A percentile compares a stretch with the other conserved stretches of the same genome.
Evolutionary conservation across 2,329 filamentous ascomycete genomes (phyloP).

Genomic region (Calonectria fujianensis): DNA sequence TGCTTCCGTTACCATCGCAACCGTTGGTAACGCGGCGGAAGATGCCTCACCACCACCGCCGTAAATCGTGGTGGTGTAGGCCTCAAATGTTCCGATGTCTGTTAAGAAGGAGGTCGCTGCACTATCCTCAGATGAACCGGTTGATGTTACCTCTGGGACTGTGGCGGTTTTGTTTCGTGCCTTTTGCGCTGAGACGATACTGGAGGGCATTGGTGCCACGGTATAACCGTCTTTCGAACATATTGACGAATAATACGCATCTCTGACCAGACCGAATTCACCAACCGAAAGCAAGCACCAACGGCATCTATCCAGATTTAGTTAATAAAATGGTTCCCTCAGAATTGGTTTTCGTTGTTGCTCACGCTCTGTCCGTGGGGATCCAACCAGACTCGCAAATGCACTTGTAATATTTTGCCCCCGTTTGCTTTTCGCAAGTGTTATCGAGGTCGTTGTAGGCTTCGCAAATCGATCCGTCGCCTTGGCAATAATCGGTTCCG

Average conservation of each 20-base stretch:
- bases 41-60: not conserved
- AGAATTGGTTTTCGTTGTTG: not conserved
- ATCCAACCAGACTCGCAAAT: conserved; percentile 28
- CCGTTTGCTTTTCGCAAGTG: conserved; percentile 21
- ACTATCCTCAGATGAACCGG: not conserved
- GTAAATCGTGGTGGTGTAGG: conserved; percentile 2
- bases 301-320: not conserved
- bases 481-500: conserved; percentile 12
- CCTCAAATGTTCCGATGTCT: not conserved
- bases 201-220: conserved; percentile 20
- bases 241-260: conserved; percentile 2
- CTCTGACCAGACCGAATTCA: not conserved
- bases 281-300: not conserved
- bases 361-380: conserved; percentile 15
- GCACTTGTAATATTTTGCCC: conserved; percentile 31
- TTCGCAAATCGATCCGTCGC: conserved; percentile 24
- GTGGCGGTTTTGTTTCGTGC: conserved; percentile 25
- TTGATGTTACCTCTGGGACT: not conserved
- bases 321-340: not conserved
- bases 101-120: not conserved
- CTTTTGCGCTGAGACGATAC: conserved; percentile 27
- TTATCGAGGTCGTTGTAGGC: conserved; percentile 9
- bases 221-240: conserved; percentile 6
- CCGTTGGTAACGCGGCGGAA: not conserved
- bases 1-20: conserved; percentile 7